Percentiles rank a stretch among this genome's conserved stretches.
Conservation (phyloP, 139 green algal species). For the Auxenochlorella pyrenoidosa region DNA sequence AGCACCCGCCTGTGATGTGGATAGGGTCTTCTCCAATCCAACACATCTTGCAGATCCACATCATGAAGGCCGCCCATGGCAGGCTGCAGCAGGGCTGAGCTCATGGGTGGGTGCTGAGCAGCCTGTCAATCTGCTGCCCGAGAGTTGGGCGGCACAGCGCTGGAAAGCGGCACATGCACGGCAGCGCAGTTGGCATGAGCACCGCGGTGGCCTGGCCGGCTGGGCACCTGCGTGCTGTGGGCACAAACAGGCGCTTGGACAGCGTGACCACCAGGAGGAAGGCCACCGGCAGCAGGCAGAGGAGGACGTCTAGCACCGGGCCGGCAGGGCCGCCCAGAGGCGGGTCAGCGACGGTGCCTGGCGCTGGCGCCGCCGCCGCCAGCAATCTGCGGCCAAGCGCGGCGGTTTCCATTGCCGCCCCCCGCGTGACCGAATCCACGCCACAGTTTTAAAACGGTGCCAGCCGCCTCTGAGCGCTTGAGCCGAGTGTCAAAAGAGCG, state of each 20-base stretch:
- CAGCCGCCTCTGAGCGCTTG: too few species aligned
- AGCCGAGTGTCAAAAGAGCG: too few species aligned
- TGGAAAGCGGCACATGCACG: too few species aligned
- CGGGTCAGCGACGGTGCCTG: neutral
- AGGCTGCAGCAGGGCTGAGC: conserved; percentile 4
- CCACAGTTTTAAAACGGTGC: too few species aligned
- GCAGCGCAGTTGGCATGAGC: too few species aligned
- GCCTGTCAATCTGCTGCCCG: too few species aligned
- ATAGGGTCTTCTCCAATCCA: conserved; percentile 1
- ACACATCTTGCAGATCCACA: conserved; percentile 36
- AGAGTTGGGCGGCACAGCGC: too few species aligned
- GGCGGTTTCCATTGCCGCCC: neutral
- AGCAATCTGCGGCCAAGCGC: too few species aligned
- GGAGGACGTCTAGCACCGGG: conserved; percentile 33
- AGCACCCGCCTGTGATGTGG: neutral
- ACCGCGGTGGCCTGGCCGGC: too few species aligned
- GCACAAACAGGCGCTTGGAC: conserved; percentile 26
- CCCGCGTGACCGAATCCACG: too few species aligned
- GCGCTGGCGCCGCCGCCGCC: neutral
- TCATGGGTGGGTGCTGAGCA: too few species aligned
- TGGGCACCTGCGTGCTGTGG: conserved; percentile 32
- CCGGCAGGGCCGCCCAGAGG: neutral
- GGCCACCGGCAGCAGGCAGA: conserved; percentile 48
- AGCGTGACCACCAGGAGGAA: conserved; percentile 55
- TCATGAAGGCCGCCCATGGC: conserved; percentile 38